Evolutionary conservation across 768 basidiomycete species (phyloP), one percentile per base, ranked within the genome.

Genomic region (Collybia nuda): DNA sequence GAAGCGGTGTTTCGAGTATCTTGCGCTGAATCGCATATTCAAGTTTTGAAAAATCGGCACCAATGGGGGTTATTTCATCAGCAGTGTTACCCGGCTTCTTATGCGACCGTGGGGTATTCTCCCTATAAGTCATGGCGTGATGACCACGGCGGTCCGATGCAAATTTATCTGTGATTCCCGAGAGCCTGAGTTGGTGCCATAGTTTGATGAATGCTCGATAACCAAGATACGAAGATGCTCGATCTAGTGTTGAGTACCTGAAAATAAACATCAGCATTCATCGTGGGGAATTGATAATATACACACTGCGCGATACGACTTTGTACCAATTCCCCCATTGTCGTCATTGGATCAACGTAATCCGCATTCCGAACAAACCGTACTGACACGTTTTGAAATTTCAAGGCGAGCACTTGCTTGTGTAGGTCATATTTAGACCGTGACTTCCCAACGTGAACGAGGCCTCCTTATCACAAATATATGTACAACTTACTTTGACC

Each of bases 1-100:
- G 62, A 14, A 75, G 58, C 0, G 85, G 85, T 0, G 91, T 80
- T 56, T 94, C 90, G 23, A 98, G 64, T 23, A 98, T 74, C 46
- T 85, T 89, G 32, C 86, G 82, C 53, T 93, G 90, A 44, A 93
- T 83, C 9, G 91, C 96, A 62, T 98, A 98, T 64, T 98, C 94
- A 17, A 82, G 57, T 6, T 69, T 70, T 2, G 75, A 63, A 48
- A 80, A 82, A 59, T 88, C 82, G 8, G 69, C 70, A 11, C 79
- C 85, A 22, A 81, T 56, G 3, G 79, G 79, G 3, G 78, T 80
- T 46, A 78, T 76, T 38, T 82, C 82, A 22, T 85, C 80, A 4
- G 71, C 47, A 37, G 67, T 66, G 54, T 78, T 67, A 37, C 61
- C 62, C 3, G 48, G 47, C 48, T 67, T 66, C 53, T 65, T 68